Conservation (phyloP, 2,329 filamentous ascomycete species). For the Cladorrhinum sp. region DNA sequence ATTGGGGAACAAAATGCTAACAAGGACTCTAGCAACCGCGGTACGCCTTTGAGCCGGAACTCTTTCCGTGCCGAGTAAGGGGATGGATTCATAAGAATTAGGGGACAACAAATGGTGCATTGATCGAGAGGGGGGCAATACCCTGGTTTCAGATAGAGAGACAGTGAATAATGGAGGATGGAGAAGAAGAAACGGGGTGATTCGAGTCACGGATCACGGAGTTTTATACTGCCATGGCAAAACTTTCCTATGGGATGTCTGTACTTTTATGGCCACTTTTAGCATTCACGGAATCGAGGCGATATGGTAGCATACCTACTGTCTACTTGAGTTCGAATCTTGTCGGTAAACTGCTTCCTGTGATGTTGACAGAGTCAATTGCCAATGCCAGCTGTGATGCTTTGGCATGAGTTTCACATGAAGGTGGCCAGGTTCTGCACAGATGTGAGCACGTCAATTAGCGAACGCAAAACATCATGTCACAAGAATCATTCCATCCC, state of each 20-base stretch:
- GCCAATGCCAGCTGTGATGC: too few species aligned
- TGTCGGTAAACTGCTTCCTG: too few species aligned
- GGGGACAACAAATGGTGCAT: neutral
- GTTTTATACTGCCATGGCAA: neutral
- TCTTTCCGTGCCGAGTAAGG: constrained; percentile 29
- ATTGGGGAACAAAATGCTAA: constrained; percentile 7
- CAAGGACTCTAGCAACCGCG: constrained; percentile 22
- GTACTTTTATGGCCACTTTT: neutral
- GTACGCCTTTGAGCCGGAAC: constrained; percentile 27
- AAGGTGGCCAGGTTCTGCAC: too few species aligned
- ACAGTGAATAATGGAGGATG: neutral
- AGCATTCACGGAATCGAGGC: neutral
- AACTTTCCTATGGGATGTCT: neutral
- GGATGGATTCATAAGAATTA: neutral
- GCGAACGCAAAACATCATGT: too few species aligned
- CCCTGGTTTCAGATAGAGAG: neutral
- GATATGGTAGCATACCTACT: neutral
- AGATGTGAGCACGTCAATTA: too few species aligned
- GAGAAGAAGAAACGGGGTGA: neutral
- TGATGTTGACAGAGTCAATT: too few species aligned
- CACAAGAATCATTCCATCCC: too few species aligned
- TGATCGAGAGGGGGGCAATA: neutral
- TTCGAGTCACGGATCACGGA: neutral
- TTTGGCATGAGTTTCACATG: too few species aligned
- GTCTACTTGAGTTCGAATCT: neutral